Evolutionary conservation across 2,329 filamentous ascomycete genomes (phyloP), one percentile per base, ranked within the genome.

Genomic region (Clonostachys rosea): DNA sequence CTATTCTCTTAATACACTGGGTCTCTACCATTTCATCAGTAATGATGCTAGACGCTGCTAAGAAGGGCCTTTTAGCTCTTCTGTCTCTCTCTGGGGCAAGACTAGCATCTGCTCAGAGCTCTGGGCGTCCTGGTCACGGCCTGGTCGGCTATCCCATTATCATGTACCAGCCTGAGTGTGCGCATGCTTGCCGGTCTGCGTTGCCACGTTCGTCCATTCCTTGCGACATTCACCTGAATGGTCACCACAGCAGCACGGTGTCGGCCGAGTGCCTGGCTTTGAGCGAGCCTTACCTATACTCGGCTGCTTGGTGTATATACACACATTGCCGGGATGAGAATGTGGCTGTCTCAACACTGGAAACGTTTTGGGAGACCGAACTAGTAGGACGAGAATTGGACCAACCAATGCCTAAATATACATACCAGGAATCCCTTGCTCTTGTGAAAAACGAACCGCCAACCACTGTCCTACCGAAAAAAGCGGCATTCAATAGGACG

Each of bases 91-190:
- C 24, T 30, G 9, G 24, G 24, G 24, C 24, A 30, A 30, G 24
- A 10, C 24, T 30, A 4, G 4, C 24, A 30, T 30, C 36, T 39
- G 44, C 37, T 6, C 44, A 46, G 40, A 17, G 18, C 33, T 46
- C 44, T 9, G 44, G 44, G 8, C n/a, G 44, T 14, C 13, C 11
- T 13, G 51, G 49, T 20, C 47, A 54, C 18, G 57, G 56, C 35
- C 48, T 59, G 47, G 54, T 58, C 41, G 56, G 56, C 30, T 56
- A 55, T 41, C 53, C 55, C n/a, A 58, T 60, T 46, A 49, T 44
- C 55, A 74, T 88, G n/a, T 86, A 84, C 72, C 86, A 87, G 63
- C 70, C 78, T 2, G 80, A 86, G n/a, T 81, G 75, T 40, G 70
- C 74, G 1, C 85, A 84, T 52, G 83, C 83, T 1, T 74, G 70